Percentiles rank a stretch among this genome's conserved stretches.
These are phyloP conservation scores for Gossypium stocksii DNA, from an alignment of 345 rosid species.

Conservation along the genomic window DNA sequence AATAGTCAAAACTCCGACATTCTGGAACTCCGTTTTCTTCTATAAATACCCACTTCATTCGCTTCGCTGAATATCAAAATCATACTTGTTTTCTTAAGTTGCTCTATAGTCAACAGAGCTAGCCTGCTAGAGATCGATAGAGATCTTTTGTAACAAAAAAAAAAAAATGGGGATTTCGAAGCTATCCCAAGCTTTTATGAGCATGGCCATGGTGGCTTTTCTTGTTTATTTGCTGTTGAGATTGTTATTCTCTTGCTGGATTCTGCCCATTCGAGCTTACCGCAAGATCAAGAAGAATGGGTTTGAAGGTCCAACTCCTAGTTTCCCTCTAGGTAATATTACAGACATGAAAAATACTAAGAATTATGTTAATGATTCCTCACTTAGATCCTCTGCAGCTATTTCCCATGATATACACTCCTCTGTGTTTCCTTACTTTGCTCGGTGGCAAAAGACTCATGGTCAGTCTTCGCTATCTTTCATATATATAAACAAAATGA, in stretches of 20 bases:
- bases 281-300: constrained; percentile 60
- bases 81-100: not conserved
- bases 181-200: constrained; percentile 12
- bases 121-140: not conserved
- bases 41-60: constrained; percentile 37
- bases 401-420: constrained; percentile 82
- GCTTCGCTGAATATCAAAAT: not conserved
- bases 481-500: not conserved
- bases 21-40: constrained; percentile 10
- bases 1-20: constrained; percentile 25
- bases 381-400: constrained; percentile 14
- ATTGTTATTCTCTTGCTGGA: constrained; percentile 54
- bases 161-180: constrained; percentile 19
- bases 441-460: constrained; percentile 70
- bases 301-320: constrained; percentile 71
- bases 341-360: constrained; percentile 45
- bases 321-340: constrained; percentile 77
- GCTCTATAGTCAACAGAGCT: constrained; percentile 5
- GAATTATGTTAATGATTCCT: constrained; percentile 14
- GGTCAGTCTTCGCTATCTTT: constrained; percentile 31
- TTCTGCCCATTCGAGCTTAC: constrained; percentile 46
- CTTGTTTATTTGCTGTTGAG: constrained; percentile 34
- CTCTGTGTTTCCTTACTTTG: constrained; percentile 68
- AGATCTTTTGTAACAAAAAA: not conserved
- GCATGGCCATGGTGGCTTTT: constrained; percentile 16